Evolutionary conservation across 2,329 filamentous ascomycete genomes (phyloP).

Genomic region (Periconia sp.): DNA sequence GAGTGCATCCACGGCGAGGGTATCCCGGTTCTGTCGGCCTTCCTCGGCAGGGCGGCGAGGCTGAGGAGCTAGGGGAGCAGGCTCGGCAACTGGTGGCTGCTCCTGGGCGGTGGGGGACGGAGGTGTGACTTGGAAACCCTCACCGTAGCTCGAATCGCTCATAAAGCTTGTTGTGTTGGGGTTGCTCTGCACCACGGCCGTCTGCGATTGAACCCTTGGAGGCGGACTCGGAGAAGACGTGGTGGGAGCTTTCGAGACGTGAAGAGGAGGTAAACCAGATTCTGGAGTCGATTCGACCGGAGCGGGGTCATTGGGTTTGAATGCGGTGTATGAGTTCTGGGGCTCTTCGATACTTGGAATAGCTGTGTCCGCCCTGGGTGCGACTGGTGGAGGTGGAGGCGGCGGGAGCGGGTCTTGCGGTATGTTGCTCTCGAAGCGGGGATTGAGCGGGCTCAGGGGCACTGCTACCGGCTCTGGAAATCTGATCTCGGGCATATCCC

Average conservation of each 20-base stretch:
- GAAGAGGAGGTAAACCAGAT: conserved; percentile 23
- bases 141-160: conserved; percentile 62
- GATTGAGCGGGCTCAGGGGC: conserved; percentile 39
- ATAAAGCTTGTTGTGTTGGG: conserved; percentile 48
- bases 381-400: conserved; percentile 15
- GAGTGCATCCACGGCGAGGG: conserved; percentile 39
- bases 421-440: conserved; percentile 17
- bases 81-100: conserved; percentile 14
- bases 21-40: conserved; percentile 17
- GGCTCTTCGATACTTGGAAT: conserved; percentile 16
- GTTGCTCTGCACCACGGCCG: conserved; percentile 41
- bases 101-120: conserved; percentile 44
- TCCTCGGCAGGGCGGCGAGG: conserved; percentile 30
- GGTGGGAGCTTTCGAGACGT: conserved; percentile 32
- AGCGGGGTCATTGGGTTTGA: conserved; percentile 38
- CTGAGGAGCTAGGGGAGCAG: conserved; percentile 34
- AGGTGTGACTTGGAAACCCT: conserved; percentile 58
- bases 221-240: conserved; percentile 25
- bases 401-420: conserved; percentile 19
- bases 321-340: conserved; percentile 43
- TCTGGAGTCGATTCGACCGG: conserved; percentile 31
- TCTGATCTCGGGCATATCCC: conserved; percentile 38
- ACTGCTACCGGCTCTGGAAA: conserved; percentile 39
- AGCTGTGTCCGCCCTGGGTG: background rate
- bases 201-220: conserved; percentile 43